Conservation (phyloP, 345 rosid species). For the Populus simonii region DNA sequence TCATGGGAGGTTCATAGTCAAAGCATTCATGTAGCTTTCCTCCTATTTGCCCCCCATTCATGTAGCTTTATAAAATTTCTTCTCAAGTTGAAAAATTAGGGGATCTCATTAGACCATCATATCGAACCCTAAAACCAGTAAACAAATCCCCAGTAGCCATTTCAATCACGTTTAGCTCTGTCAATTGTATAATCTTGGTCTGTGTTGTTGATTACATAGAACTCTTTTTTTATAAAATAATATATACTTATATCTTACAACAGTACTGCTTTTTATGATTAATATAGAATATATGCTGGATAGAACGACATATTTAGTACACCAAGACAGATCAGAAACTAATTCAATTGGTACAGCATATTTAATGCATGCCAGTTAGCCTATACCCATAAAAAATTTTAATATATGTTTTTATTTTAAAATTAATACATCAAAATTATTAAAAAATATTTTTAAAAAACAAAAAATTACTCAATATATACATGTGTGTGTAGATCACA, state of each 20-base stretch:
- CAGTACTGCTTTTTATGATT: too few species aligned
- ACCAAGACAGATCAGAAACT: neutral
- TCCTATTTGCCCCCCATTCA: neutral
- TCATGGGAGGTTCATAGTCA: neutral
- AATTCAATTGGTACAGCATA: neutral
- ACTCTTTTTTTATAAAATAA: too few species aligned
- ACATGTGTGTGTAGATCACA: too few species aligned
- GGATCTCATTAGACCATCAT: too few species aligned
- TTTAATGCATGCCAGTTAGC: neutral
- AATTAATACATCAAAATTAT: too few species aligned
- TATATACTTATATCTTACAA: neutral
- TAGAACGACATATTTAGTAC: too few species aligned
- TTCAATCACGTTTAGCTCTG: neutral
- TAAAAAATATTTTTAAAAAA: neutral
- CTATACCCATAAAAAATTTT: neutral
- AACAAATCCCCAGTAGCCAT: neutral
- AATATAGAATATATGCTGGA: too few species aligned
- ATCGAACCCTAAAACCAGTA: neutral
- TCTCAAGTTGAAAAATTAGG: too few species aligned
- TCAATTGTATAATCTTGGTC: neutral
- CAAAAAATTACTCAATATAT: too few species aligned
- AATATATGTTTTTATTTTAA: too few species aligned
- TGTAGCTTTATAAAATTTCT: neutral
- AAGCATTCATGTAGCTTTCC: neutral
- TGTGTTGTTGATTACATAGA: neutral